Conservation (phyloP, 768 basidiomycete genomes). For the Tulasnella sp. region DNA sequence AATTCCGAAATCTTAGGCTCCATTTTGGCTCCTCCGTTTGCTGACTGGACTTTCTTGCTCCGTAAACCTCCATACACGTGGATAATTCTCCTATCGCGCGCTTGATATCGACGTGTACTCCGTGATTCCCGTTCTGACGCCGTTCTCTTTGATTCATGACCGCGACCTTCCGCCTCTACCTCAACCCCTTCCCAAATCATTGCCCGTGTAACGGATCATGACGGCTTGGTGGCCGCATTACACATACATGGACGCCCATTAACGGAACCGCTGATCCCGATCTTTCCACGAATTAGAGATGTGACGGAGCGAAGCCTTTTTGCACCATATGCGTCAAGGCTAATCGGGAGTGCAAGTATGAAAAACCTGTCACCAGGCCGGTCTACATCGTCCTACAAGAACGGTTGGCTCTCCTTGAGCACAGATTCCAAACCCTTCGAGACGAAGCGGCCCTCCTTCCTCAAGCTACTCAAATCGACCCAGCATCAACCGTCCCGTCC, state of each 20-base stretch:
- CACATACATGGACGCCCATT: not conserved
- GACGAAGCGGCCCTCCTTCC: not conserved
- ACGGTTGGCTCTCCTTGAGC: slow-evolving; percentile 14
- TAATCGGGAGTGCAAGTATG: slow-evolving; percentile 28
- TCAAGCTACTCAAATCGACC: not conserved
- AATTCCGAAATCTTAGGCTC: not conserved
- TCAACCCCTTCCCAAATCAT: not conserved
- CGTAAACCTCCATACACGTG: not conserved
- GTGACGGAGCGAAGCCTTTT: slow-evolving; percentile 24
- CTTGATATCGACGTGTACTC: not conserved
- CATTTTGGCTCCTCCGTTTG: not conserved
- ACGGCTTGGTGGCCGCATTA: not conserved
- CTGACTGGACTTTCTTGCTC: not conserved
- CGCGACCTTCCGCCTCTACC: not conserved
- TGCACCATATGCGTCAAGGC: slow-evolving; percentile 17
- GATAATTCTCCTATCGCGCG: not conserved
- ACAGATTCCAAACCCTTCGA: slow-evolving; percentile 5
- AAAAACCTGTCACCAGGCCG: slow-evolving; percentile 13
- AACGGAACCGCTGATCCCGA: not conserved
- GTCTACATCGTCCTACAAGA: slow-evolving; percentile 26
- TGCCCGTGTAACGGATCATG: not conserved
- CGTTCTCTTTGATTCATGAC: not conserved
- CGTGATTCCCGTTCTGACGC: not conserved
- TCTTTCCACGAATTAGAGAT: slow-evolving; percentile 15
- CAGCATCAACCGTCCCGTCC: not conserved